Conservation (phyloP, 352 stramenopile species). For the Peronosclerospora sorghi region DNA sequence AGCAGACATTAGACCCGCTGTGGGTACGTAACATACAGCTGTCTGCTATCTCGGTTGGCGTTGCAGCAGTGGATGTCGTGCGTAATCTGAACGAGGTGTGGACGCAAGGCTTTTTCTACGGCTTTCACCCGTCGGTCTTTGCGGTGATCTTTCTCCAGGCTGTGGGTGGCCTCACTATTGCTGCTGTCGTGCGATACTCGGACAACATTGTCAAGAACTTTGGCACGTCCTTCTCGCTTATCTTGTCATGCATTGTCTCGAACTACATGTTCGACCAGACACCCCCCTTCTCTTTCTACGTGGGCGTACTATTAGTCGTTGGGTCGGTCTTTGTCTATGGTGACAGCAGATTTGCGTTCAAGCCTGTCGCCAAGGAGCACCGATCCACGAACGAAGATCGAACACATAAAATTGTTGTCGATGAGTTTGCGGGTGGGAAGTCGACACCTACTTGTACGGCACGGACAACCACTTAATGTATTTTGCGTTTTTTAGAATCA, state of each 20-base stretch:
- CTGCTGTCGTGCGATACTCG: slow-evolving; percentile 78
- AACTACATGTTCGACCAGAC: slow-evolving; percentile 83
- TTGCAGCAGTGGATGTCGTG: slow-evolving; percentile 60
- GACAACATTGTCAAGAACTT: slow-evolving; percentile 89
- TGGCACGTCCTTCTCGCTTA: slow-evolving; percentile 78
- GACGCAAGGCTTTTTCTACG: slow-evolving; percentile 66
- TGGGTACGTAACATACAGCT: slow-evolving; percentile 82
- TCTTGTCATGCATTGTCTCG: slow-evolving; percentile 84
- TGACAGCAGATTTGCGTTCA: slow-evolving; percentile 64
- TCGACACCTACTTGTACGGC: slow-evolving; percentile 34
- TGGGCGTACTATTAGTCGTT: slow-evolving; percentile 64
- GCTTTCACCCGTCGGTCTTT: slow-evolving; percentile 66
- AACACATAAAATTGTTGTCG: slow-evolving; percentile 50
- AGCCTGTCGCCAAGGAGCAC: slow-evolving; percentile 21
- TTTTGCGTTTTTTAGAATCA: too few species aligned
- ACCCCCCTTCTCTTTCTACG: slow-evolving; percentile 62
- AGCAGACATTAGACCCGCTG: slow-evolving; percentile 75
- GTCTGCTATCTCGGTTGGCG: slow-evolving; percentile 67
- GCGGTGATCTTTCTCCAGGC: slow-evolving; percentile 75
- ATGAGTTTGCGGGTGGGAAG: slow-evolving; percentile 24
- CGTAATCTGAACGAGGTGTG: slow-evolving; percentile 51
- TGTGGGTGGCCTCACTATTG: slow-evolving; percentile 74
- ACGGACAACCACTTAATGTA: slow-evolving; percentile 26
- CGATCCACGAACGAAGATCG: slow-evolving; percentile 21
- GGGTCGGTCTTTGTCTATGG: slow-evolving; percentile 80